Evolutionary conservation across 2,329 filamentous ascomycete species (phyloP).

Genomic region (Botrytis elliptica): DNA sequence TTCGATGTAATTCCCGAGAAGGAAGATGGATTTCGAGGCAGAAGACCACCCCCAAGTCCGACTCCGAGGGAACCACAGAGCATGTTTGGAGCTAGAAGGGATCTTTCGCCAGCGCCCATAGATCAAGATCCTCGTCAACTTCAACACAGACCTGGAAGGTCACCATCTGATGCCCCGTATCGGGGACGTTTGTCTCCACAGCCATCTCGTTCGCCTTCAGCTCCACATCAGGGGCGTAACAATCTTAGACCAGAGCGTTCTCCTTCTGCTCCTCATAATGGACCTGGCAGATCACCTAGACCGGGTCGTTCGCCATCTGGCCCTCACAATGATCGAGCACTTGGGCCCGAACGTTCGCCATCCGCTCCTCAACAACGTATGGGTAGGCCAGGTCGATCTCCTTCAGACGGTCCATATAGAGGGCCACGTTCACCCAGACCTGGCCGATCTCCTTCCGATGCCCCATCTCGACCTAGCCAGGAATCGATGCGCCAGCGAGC

Average conservation of each 20-base stretch:
- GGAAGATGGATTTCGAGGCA: constrained; percentile 2
- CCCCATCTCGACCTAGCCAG: constrained; percentile 31
- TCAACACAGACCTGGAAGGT: constrained; percentile 8
- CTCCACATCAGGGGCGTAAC: constrained; percentile 2
- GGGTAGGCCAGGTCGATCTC: constrained; percentile 13
- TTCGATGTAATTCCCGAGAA: constrained; percentile 31
- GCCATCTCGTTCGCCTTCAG: constrained; percentile 17
- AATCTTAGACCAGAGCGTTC: constrained; percentile 12
- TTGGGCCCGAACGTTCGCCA: constrained; percentile 17
- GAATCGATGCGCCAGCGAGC: constrained; percentile 36
- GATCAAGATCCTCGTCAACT: constrained; percentile 4
- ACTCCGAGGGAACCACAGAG: constrained; percentile 20
- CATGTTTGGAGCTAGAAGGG: constrained; percentile 53
- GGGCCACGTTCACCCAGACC: constrained; percentile 25
- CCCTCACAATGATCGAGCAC: constrained; percentile 6
- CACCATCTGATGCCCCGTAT: constrained; percentile 15
- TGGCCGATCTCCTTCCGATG: constrained; percentile 27
- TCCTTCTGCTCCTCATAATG: constrained; percentile 13
- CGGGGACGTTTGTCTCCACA: constrained; percentile 12
- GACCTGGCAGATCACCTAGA: background rate
- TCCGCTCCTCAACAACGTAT: constrained; percentile 16
- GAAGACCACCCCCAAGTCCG: background rate
- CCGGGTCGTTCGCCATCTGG: constrained; percentile 1
- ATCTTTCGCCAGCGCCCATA: constrained; percentile 52
- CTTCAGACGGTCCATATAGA: constrained; percentile 40